A percentile compares a stretch with the other conserved stretches of the same genome.
These are phyloP conservation scores for Penstemon newberryi DNA, from an alignment of 257 asterid genomes.

Conservation along the genomic window DNA sequence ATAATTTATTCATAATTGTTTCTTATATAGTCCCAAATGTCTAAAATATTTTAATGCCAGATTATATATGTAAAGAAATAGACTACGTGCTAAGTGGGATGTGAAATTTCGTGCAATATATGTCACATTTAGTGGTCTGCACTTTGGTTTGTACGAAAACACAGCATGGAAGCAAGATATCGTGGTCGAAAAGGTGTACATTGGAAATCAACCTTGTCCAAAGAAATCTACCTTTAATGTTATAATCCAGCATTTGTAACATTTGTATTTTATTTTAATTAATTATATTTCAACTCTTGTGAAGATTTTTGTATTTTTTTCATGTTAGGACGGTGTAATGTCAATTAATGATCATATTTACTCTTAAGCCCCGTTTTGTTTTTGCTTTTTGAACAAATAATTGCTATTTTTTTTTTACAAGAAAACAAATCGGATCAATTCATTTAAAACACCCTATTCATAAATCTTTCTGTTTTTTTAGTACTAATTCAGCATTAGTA, in stretches of 20 bases:
- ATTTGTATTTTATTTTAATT: background rate
- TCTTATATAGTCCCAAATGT: slow-evolving; percentile 24
- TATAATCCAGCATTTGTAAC: background rate
- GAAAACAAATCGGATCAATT: too few relatives aligned
- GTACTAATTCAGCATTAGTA: slow-evolving; percentile 12
- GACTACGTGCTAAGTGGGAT: slow-evolving; percentile 70
- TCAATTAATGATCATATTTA: too few relatives aligned
- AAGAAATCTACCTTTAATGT: slow-evolving; percentile 14
- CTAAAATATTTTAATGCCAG: slow-evolving; percentile 34
- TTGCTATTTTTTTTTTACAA: too few relatives aligned
- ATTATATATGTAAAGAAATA: slow-evolving; percentile 35
- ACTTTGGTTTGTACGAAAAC: slow-evolving; percentile 46
- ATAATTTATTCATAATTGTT: slow-evolving; percentile 38
- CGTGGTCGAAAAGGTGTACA: slow-evolving; percentile 86
- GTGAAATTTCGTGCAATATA: slow-evolving; percentile 59
- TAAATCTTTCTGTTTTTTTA: too few relatives aligned
- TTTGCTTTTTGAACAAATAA: too few relatives aligned
- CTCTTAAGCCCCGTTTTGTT: too few relatives aligned
- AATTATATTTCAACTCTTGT: background rate
- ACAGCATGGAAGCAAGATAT: slow-evolving; percentile 56
- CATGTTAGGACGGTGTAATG: too few relatives aligned
- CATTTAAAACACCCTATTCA: too few relatives aligned
- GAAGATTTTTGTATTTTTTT: too few relatives aligned
- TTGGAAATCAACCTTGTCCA: slow-evolving; percentile 38
- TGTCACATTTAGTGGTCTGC: slow-evolving; percentile 55